A percentile compares a stretch with the other conserved stretches of the same genome.
These are phyloP conservation scores for Cadophora sp. DNA, from an alignment of 2,329 filamentous ascomycete genomes.

Conservation along the genomic window DNA sequence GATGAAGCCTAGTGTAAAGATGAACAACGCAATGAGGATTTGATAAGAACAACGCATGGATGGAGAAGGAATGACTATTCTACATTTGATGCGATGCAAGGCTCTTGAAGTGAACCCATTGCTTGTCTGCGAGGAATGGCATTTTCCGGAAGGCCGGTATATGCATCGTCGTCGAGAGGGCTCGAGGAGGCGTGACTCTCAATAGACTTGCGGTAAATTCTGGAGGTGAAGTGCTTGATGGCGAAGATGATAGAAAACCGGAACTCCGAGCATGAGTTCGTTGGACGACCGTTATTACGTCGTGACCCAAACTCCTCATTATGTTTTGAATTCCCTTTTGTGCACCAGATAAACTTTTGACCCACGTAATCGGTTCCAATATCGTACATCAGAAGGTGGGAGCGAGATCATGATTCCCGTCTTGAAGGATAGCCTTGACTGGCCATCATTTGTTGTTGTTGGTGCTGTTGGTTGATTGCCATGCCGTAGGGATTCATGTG, in stretches of 20 bases:
- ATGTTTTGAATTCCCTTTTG: conserved; percentile 15
- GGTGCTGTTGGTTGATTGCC: conserved; percentile 37
- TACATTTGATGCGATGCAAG: conserved; percentile 15
- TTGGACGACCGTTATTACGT: not conserved
- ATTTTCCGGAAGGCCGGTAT: conserved; percentile 18
- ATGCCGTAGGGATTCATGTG: conserved; percentile 42
- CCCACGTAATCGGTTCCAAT: conserved; percentile 8
- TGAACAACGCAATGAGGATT: not conserved
- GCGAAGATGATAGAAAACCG: not conserved
- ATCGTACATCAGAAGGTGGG: conserved; percentile 23
- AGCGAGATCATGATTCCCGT: conserved; percentile 21
- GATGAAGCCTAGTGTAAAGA: not conserved
- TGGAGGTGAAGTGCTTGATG: not conserved
- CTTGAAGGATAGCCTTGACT: conserved; percentile 21
- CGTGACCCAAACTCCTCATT: conserved; percentile 17
- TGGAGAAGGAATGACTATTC: conserved; percentile 19
- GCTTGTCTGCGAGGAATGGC: not conserved
- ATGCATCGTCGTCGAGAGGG: not conserved
- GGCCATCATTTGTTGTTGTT: conserved; percentile 31
- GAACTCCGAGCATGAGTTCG: conserved; percentile 18
- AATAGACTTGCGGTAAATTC: not conserved
- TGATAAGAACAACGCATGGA: not conserved
- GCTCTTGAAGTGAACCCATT: not conserved
- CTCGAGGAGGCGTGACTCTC: not conserved
- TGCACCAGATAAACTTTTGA: conserved; percentile 24